Conservation (phyloP, 2,329 filamentous ascomycete genomes). For the Chalaropsis ovoidea region DNA sequence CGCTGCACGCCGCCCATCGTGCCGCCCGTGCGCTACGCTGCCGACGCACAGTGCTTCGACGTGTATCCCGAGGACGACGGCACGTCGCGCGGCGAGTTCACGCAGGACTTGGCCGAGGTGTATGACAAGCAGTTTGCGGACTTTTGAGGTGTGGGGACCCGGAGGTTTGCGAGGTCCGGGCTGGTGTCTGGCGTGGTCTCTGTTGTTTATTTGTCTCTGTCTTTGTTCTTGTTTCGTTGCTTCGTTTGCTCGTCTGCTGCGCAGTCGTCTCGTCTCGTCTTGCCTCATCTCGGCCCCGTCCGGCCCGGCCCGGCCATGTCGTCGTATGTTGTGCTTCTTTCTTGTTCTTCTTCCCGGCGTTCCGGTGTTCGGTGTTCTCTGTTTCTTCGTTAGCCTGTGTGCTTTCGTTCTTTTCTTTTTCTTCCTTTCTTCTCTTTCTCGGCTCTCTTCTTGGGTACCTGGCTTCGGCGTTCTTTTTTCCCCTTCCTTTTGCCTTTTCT, state of each 20-base stretch:
- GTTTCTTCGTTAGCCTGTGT: background rate
- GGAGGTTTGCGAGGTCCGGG: too few species aligned
- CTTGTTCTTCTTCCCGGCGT: too few species aligned
- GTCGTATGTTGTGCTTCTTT: too few species aligned
- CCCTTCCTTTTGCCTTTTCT: background rate
- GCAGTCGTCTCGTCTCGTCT: background rate
- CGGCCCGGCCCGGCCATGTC: too few species aligned
- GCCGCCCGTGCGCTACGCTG: slow-evolving; percentile 60
- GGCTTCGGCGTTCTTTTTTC: background rate
- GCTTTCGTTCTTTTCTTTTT: background rate
- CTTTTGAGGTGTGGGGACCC: slow-evolving; percentile 49
- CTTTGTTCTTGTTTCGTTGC: background rate
- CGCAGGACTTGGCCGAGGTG: slow-evolving; percentile 54
- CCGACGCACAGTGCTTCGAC: slow-evolving; percentile 73
- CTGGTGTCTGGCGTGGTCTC: background rate
- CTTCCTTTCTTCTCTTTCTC: background rate
- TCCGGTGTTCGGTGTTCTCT: too few species aligned
- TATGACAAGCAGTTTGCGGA: slow-evolving; percentile 63
- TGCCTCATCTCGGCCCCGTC: background rate
- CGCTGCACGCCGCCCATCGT: slow-evolving; percentile 60
- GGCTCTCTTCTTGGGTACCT: background rate
- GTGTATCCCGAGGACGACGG: slow-evolving; percentile 68
- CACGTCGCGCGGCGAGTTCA: slow-evolving; percentile 46
- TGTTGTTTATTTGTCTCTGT: background rate
- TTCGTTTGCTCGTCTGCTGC: background rate